Evolutionary conservation across 495 filamentous ascomycete genomes (phyloP).

Genomic region (Neurospora sp.): DNA sequence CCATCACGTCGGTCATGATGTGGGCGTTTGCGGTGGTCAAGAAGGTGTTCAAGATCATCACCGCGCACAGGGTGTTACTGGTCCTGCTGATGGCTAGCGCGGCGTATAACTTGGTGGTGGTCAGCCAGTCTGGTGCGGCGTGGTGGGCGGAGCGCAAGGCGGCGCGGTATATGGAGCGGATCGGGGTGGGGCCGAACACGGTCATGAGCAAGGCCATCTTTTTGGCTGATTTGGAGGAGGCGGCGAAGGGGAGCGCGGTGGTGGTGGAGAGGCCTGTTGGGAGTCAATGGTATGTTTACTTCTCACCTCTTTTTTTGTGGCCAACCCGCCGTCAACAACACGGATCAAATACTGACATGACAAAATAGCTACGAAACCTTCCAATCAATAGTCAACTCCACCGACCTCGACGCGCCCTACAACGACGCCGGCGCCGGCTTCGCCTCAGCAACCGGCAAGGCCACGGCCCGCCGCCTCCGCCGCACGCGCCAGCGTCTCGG

Average conservation of each 20-base stretch:
- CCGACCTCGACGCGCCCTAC: slow-evolving; percentile 41
- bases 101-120: slow-evolving; percentile 59
- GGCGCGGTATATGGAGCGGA: slow-evolving; percentile 60
- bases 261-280: slow-evolving; percentile 18
- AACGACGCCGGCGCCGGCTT: slow-evolving; percentile 33
- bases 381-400: slow-evolving; percentile 41
- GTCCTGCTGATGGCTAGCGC: slow-evolving; percentile 54
- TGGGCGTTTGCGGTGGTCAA: slow-evolving; percentile 55
- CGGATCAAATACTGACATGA: not conserved
- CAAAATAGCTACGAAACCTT: slow-evolving; percentile 43
- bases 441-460: slow-evolving; percentile 39
- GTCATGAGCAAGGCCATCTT: slow-evolving; percentile 82
- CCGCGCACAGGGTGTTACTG: slow-evolving; percentile 67
- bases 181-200: slow-evolving; percentile 69
- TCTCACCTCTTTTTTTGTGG: no score
- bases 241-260: slow-evolving; percentile 30
- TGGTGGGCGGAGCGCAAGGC: slow-evolving; percentile 87
- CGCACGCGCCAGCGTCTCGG: slow-evolving; percentile 74
- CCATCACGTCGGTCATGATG: slow-evolving; percentile 61
- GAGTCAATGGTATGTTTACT: slow-evolving; percentile 29
- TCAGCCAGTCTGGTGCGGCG: slow-evolving; percentile 52
- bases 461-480: slow-evolving; percentile 56
- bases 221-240: slow-evolving; percentile 69
- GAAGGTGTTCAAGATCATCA: slow-evolving; percentile 57
- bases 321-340: not conserved